Conservation (phyloP, 2,329 filamentous ascomycete species). For the Pseudocercospora eumusae region DNA sequence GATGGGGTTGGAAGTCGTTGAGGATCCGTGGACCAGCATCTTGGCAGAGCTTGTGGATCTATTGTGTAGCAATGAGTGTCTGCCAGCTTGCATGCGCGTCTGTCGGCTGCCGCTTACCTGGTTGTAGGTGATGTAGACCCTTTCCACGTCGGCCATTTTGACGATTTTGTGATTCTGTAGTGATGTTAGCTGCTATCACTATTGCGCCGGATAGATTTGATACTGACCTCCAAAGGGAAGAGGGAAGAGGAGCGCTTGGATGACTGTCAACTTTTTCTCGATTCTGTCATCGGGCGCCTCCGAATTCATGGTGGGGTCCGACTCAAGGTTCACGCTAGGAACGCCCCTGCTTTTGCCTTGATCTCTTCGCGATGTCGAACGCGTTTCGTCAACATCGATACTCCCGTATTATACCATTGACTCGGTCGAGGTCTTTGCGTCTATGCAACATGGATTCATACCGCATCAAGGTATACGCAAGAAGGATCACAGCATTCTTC, state of each 20-base stretch:
- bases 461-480: background rate
- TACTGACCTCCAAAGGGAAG: conserved; percentile 6
- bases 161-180: background rate
- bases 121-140: conserved; percentile 32
- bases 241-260: background rate
- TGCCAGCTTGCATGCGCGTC: background rate
- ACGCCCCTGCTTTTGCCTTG: background rate
- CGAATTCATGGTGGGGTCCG: background rate
- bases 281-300: background rate
- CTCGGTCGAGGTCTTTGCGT: background rate
- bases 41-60: conserved; percentile 96
- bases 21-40: conserved; percentile 79
- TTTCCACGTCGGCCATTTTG: conserved; percentile 27
- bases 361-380: background rate
- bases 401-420: background rate
- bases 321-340: background rate
- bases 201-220: background rate
- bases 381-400: background rate
- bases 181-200: background rate
- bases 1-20: conserved; percentile 81
- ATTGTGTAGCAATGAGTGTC: conserved; percentile 42
- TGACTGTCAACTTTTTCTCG: background rate
- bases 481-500: background rate
- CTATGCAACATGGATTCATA: background rate
- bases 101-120: conserved; percentile 22